Conservation (phyloP, 805 yeast genomes). For the Lipomyces oligophaga region DNA sequence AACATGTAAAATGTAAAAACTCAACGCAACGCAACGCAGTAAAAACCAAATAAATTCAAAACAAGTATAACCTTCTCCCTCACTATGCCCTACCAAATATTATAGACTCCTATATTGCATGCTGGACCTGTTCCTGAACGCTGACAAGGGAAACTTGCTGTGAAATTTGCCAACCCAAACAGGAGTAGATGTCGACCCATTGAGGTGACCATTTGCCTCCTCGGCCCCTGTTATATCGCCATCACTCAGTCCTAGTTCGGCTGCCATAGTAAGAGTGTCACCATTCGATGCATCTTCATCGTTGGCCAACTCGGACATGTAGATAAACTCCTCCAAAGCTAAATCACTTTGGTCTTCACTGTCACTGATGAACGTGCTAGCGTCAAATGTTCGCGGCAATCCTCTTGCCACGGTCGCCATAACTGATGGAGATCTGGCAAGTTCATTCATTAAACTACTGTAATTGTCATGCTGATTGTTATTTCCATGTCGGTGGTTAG, state of each 20-base stretch:
- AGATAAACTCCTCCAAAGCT: constrained; percentile 74
- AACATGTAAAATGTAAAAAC: no score
- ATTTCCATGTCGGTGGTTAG: background rate
- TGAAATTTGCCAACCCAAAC: constrained; percentile 38
- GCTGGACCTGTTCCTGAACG: constrained; percentile 77
- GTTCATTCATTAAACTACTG: constrained; percentile 1
- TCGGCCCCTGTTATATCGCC: background rate
- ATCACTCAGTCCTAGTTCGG: background rate
- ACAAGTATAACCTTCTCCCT: no score
- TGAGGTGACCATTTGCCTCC: background rate
- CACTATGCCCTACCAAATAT: no score
- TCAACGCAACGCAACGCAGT: no score
- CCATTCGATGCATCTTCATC: constrained; percentile 43
- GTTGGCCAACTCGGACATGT: constrained; percentile 83
- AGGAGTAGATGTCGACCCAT: constrained; percentile 36
- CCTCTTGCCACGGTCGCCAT: constrained; percentile 31
- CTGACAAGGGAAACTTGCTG: constrained; percentile 74
- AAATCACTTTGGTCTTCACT: constrained; percentile 43
- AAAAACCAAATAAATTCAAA: no score
- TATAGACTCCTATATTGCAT: constrained; percentile 25
- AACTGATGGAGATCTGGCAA: constrained; percentile 15
- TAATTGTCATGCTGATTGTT: background rate
- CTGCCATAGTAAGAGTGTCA: constrained; percentile 6
- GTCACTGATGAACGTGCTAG: constrained; percentile 33
- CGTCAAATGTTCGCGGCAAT: constrained; percentile 3